Evolutionary conservation across 345 rosid species (phyloP).

Genomic region (Pistacia atlantica): DNA sequence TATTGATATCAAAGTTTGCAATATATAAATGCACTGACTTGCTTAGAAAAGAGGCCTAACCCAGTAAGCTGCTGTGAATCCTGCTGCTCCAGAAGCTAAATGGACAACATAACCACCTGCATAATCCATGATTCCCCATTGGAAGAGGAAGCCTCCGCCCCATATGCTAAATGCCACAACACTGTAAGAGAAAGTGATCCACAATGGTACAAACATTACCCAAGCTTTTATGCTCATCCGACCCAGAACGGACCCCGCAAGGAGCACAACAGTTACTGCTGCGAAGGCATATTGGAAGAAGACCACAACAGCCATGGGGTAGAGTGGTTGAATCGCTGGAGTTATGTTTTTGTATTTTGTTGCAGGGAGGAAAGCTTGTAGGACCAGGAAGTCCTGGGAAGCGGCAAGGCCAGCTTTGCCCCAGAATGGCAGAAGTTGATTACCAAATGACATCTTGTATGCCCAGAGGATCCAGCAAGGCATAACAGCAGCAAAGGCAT

Average conservation of each 20-base stretch:
- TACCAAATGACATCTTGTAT: conserved; percentile 29
- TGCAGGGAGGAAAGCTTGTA: conserved; percentile 17
- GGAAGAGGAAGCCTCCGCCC: conserved; percentile 32
- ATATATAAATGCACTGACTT: not conserved
- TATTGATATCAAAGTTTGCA: too few species aligned
- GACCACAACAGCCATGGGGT: conserved; percentile 23
- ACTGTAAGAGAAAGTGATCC: conserved; percentile 32
- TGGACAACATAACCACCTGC: conserved; percentile 35
- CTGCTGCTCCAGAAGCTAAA: conserved; percentile 33
- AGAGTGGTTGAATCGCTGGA: conserved; percentile 18
- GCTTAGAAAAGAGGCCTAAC: conserved; percentile 9
- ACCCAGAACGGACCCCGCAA: conserved; percentile 33
- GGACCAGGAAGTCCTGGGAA: conserved; percentile 23
- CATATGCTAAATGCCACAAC: conserved; percentile 38
- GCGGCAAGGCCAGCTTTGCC: conserved; percentile 28
- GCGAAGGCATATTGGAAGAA: conserved; percentile 37
- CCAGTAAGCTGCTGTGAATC: conserved; percentile 35
- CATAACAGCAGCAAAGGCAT: conserved; percentile 34
- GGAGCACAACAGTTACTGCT: conserved; percentile 30
- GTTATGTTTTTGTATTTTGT: conserved; percentile 16
- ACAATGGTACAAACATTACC: conserved; percentile 36
- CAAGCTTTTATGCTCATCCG: conserved; percentile 35
- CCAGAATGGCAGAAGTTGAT: conserved; percentile 29
- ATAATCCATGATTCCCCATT: conserved; percentile 35
- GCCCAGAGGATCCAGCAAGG: conserved; percentile 33